phyloP scores from a whole-genome alignment of 768 basidiomycete genomes.

The Russula abietina region DNA sequence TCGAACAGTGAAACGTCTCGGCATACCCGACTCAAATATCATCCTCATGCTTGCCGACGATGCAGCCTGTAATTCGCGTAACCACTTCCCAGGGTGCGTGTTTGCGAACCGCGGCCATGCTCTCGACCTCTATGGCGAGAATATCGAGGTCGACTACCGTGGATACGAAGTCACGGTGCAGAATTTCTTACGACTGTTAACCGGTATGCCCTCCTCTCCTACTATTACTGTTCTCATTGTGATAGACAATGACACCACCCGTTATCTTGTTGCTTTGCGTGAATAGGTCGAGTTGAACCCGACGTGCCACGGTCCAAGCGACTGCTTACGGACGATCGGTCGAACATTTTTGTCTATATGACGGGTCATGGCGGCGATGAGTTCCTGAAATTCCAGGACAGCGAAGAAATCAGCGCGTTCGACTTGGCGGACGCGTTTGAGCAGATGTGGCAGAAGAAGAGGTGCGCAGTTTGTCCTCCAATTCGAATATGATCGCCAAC shows the following conservation, averaged over 20 bases:
- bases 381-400: conserved; percentile 98
- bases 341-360: conserved; percentile 96
- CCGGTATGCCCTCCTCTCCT: conserved; percentile 50
- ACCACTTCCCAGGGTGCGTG: conserved; percentile 87
- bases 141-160: conserved; percentile 96
- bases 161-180: conserved; percentile 98
- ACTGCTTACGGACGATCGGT: conserved; percentile 80
- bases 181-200: conserved; percentile 87
- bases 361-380: conserved; percentile 98
- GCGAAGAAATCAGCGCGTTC: conserved; percentile 94
- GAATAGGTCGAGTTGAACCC: conserved; percentile 73
- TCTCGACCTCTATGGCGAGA: conserved; percentile 90
- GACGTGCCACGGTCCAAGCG: conserved; percentile 90
- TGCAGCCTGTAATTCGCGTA: conserved; percentile 87
- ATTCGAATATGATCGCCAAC: not conserved
- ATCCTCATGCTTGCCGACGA: conserved; percentile 99
- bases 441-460: conserved; percentile 96
- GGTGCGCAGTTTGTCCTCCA: conserved; percentile 39
- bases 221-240: not conserved
- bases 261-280: not conserved
- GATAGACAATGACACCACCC: not conserved
- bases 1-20: conserved; percentile 94
- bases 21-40: conserved; percentile 97
- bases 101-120: conserved; percentile 80
- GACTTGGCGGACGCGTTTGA: conserved; percentile 98